These are phyloP conservation scores for Ziziphus jujuba DNA, from an alignment of 306 rosid species.

Conservation along the genomic window DNA sequence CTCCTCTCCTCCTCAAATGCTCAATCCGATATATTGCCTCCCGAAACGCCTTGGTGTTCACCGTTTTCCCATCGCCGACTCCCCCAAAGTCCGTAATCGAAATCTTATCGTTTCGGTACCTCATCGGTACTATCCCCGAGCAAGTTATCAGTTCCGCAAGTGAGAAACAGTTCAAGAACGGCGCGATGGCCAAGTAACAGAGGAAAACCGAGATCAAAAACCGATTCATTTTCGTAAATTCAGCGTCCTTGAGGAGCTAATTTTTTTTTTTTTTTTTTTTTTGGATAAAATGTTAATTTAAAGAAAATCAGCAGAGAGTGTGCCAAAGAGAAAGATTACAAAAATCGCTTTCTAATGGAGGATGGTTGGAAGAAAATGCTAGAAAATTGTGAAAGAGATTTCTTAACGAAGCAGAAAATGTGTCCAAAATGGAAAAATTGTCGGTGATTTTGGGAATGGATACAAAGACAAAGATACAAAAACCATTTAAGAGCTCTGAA, in stretches of 20 bases:
- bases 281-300: no score
- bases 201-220: constrained; percentile 24
- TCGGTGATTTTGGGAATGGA: constrained; percentile 1
- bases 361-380: neutral
- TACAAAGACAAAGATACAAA: constrained; percentile 8
- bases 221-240: constrained; percentile 30
- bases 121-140: constrained; percentile 62
- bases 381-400: neutral
- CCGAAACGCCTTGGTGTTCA: constrained; percentile 73
- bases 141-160: constrained; percentile 45
- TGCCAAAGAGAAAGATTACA: constrained; percentile 4
- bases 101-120: constrained; percentile 55
- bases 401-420: neutral
- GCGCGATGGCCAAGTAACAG: constrained; percentile 17
- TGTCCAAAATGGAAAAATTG: neutral
- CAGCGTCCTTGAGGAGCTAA: neutral
- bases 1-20: constrained; percentile 61
- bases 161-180: constrained; percentile 8
- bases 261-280: no score
- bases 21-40: constrained; percentile 68
- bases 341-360: neutral
- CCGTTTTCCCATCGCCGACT: constrained; percentile 71
- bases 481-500: neutral
- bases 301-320: neutral
- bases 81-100: constrained; percentile 72